These are phyloP conservation scores for Skeletonema marinoi DNA, from an alignment of 108 stramenopile species.

Conservation along the genomic window DNA sequence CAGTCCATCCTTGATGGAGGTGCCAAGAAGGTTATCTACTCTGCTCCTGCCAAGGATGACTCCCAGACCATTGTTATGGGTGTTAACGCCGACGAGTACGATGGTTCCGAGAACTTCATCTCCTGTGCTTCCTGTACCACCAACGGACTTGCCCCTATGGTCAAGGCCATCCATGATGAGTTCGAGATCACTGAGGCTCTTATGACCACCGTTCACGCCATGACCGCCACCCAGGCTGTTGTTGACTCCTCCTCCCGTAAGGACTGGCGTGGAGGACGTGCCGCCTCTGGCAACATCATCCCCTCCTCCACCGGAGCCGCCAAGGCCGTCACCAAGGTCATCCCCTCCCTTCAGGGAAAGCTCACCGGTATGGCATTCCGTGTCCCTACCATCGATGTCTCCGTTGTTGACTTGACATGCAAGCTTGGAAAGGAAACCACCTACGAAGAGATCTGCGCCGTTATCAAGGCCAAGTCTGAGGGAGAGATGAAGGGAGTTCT, in stretches of 20 bases:
- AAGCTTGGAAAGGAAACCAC: slow-evolving; percentile 77
- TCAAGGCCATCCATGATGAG: slow-evolving; percentile 90
- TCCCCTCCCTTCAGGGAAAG: slow-evolving; percentile 97
- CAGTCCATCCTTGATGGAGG: slow-evolving; percentile 96
- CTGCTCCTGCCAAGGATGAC: slow-evolving; percentile 99
- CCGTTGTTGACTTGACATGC: slow-evolving; percentile 87
- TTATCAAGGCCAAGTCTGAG: slow-evolving; percentile 77
- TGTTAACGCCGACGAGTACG: slow-evolving; percentile 96
- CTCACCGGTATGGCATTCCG: slow-evolving; percentile 96
- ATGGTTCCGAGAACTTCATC: slow-evolving; percentile 93
- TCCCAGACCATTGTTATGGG: slow-evolving; percentile 99
- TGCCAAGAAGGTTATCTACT: slow-evolving; percentile 99
- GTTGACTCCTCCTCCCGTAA: slow-evolving; percentile 87
- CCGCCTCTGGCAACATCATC: slow-evolving; percentile 90
- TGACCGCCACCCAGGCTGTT: slow-evolving; percentile 89
- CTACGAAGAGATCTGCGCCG: slow-evolving; percentile 85
- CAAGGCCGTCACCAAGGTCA: slow-evolving; percentile 99
- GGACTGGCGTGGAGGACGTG: slow-evolving; percentile 90
- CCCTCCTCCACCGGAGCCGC: slow-evolving; percentile 97
- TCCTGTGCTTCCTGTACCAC: slow-evolving; percentile 97
- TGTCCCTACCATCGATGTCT: slow-evolving; percentile 89
- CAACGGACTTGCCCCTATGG: slow-evolving; percentile 93
- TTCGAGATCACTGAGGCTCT: slow-evolving; percentile 92
- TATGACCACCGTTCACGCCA: slow-evolving; percentile 95
- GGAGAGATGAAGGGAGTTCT: slow-evolving; percentile 97